These are phyloP conservation scores for Kwoniella heveanensis DNA, from an alignment of 768 basidiomycete species.

Conservation along the genomic window DNA sequence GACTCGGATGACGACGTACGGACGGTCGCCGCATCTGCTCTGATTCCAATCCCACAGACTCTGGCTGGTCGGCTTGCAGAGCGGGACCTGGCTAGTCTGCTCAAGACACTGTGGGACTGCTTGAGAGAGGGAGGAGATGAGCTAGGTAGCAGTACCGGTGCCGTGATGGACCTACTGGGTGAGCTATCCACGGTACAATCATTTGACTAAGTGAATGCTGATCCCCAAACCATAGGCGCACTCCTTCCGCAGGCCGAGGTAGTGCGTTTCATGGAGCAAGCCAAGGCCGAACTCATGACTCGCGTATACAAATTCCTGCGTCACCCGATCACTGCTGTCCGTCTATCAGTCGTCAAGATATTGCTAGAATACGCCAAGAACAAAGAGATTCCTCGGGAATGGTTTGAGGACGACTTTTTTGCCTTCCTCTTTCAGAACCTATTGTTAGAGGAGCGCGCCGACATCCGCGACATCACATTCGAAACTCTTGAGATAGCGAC, in stretches of 20 bases:
- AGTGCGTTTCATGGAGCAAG: slow-evolving; percentile 66
- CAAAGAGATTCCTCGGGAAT: slow-evolving; percentile 68
- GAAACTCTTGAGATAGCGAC: slow-evolving; percentile 74
- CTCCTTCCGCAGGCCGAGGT: slow-evolving; percentile 77
- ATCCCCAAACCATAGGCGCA: too few species aligned
- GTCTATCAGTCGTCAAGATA: slow-evolving; percentile 87
- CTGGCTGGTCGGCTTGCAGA: slow-evolving; percentile 72
- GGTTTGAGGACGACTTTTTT: slow-evolving; percentile 77
- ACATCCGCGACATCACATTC: slow-evolving; percentile 75
- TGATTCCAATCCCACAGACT: slow-evolving; percentile 80
- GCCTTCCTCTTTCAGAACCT: slow-evolving; percentile 91
- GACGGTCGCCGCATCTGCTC: slow-evolving; percentile 87
- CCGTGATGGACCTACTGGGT: slow-evolving; percentile 98
- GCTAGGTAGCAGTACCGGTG: slow-evolving; percentile 90
- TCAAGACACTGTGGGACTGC: slow-evolving; percentile 87
- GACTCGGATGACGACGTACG: slow-evolving; percentile 96
- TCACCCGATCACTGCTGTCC: slow-evolving; percentile 90
- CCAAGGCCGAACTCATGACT: slow-evolving; percentile 59
- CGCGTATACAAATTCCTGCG: slow-evolving; percentile 95
- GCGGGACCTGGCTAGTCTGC: slow-evolving; percentile 69
- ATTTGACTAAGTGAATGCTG: too few species aligned
- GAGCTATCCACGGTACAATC: too few species aligned
- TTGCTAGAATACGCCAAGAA: slow-evolving; percentile 83
- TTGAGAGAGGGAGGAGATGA: slow-evolving; percentile 93
- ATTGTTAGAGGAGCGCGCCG: slow-evolving; percentile 81